Percentiles rank a stretch among this genome's conserved stretches.
phyloP scores from a whole-genome alignment of 2,329 filamentous ascomycete genomes.

The Colletotrichum sp. region DNA sequence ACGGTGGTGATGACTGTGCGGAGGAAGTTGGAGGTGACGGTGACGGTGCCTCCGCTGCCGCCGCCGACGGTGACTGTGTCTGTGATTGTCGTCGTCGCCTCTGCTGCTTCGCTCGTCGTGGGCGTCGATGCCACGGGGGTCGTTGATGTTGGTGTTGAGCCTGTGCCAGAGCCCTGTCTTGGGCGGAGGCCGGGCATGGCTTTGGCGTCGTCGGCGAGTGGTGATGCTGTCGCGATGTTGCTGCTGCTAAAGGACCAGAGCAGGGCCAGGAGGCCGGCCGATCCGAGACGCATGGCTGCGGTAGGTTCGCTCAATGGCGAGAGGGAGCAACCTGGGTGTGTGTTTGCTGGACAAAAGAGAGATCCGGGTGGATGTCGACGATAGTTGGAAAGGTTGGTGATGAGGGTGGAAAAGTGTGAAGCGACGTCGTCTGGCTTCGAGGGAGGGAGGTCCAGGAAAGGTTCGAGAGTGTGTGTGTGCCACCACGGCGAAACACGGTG shows the following conservation, averaged over 20 bases:
- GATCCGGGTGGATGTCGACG: not conserved
- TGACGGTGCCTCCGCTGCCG: conserved; percentile 10
- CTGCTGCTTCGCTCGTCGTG: not conserved
- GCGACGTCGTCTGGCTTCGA: not conserved
- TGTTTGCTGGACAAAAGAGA: not conserved
- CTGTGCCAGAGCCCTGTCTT: conserved; percentile 1
- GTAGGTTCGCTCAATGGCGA: not conserved
- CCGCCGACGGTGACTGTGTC: not conserved
- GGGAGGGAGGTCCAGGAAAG: not conserved
- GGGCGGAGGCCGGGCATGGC: conserved; percentile 7
- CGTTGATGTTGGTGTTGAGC: not conserved
- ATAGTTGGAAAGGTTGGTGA: not conserved
- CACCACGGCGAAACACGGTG: conserved; percentile 15
- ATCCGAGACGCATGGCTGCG: conserved; percentile 11
- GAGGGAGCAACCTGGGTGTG: not conserved
- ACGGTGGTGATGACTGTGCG: conserved; percentile 32
- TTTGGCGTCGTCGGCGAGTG: not conserved
- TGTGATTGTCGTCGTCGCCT: not conserved
- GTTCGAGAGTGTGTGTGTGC: not conserved
- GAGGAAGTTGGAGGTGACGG: not conserved
- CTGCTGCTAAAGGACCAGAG: conserved; percentile 9
- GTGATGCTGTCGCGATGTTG: not conserved
- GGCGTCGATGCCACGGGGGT: not conserved
- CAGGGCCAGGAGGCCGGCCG: conserved; percentile 14
- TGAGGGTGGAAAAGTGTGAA: not conserved